Conservation (phyloP, 768 basidiomycete genomes). For the Lentinula boryana region DNA sequence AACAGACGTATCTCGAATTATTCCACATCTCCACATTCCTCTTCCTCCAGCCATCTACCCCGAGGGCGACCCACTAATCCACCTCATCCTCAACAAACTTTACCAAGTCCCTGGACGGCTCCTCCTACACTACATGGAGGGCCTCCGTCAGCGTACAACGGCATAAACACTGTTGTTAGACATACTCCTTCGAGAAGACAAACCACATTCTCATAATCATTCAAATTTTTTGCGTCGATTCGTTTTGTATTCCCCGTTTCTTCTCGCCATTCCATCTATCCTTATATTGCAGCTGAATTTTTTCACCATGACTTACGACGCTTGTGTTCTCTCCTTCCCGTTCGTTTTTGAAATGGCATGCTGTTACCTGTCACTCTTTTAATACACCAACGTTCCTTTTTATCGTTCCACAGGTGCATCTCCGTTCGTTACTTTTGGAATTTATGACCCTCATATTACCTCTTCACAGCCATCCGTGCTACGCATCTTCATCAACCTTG, state of each 20-base stretch:
- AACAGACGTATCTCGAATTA: slow-evolving; percentile 1
- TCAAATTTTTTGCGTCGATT: not conserved
- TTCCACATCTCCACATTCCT: slow-evolving; percentile 8
- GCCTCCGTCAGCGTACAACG: not conserved
- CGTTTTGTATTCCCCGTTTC: not conserved
- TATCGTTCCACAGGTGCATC: not conserved
- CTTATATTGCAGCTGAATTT: not conserved
- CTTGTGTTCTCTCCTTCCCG: not conserved
- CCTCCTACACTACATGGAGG: slow-evolving; percentile 18
- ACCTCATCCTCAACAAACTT: slow-evolving; percentile 17
- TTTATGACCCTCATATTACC: not conserved
- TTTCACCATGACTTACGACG: not conserved
- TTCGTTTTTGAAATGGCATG: not conserved
- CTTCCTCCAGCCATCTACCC: slow-evolving; percentile 9
- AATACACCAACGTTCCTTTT: not conserved
- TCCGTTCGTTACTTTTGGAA: not conserved
- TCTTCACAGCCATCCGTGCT: not conserved
- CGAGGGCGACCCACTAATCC: slow-evolving; percentile 17
- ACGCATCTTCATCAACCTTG: not conserved
- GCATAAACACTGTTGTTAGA: not conserved
- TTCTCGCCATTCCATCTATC: not conserved
- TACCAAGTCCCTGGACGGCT: slow-evolving; percentile 36
- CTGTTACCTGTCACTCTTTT: not conserved
- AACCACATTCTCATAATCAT: slow-evolving; percentile 4
- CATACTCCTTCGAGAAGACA: slow-evolving; percentile 7